Percentiles rank a stretch among this genome's conserved stretches.
phyloP scores from a whole-genome alignment of 2,329 filamentous ascomycete species.

The Aspergillus amoenus region DNA sequence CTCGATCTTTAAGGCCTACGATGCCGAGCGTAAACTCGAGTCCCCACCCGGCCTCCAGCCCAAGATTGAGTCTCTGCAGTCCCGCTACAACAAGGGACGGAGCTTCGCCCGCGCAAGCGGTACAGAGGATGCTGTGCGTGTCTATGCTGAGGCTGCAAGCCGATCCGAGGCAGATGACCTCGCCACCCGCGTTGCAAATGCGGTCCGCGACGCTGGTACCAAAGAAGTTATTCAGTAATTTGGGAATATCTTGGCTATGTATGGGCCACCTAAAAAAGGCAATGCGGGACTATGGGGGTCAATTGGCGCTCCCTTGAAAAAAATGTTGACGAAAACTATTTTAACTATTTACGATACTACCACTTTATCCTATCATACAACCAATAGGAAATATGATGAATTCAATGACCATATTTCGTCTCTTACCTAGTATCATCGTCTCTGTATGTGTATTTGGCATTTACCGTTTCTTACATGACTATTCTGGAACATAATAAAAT shows the following conservation, averaged over 20 bases:
- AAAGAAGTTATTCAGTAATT: slow-evolving; percentile 23
- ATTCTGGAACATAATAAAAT: not conserved
- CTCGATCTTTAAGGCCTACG: slow-evolving; percentile 84
- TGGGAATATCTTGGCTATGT: not conserved
- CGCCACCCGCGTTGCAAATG: slow-evolving; percentile 74
- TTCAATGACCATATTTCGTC: slow-evolving; percentile 13
- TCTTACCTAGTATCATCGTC: not conserved
- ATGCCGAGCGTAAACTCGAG: slow-evolving; percentile 85
- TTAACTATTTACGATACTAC: slow-evolving; percentile 5
- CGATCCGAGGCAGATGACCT: slow-evolving; percentile 88
- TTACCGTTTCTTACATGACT: not conserved
- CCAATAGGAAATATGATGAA: slow-evolving; percentile 16
- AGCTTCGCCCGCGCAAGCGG: slow-evolving; percentile 91
- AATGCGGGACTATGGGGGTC: not conserved
- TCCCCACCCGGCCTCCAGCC: slow-evolving; percentile 76
- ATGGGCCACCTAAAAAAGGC: not conserved
- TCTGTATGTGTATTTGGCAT: not conserved
- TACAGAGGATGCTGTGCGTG: slow-evolving; percentile 92
- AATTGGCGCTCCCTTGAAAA: not conserved
- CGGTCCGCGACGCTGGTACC: slow-evolving; percentile 62
- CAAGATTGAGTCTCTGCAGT: slow-evolving; percentile 82
- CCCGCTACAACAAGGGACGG: slow-evolving; percentile 85
- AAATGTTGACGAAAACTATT: slow-evolving; percentile 5
- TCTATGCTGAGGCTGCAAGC: slow-evolving; percentile 92
- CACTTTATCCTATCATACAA: slow-evolving; percentile 13